A percentile compares a stretch with the other conserved stretches of the same genome.
phyloP scores from a whole-genome alignment of 306 rosid genomes.

The Vachellia collinsii region DNA sequence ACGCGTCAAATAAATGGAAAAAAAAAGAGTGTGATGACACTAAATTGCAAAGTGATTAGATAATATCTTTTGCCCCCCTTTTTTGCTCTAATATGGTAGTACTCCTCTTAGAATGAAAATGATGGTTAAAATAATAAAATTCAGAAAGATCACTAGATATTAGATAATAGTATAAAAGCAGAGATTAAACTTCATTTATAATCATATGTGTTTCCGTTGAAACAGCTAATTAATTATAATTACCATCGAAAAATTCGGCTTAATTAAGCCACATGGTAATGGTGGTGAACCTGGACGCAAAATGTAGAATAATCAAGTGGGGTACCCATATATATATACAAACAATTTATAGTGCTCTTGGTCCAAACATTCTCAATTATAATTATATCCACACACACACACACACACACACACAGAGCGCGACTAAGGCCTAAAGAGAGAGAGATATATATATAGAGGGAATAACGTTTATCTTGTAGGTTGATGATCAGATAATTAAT shows the following conservation, averaged over 20 bases:
- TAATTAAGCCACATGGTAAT: neutral
- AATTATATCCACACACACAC: too few species aligned
- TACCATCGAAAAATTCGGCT: neutral
- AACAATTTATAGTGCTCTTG: constrained; percentile 9
- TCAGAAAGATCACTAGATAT: too few species aligned
- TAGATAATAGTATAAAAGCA: too few species aligned
- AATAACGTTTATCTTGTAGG: neutral
- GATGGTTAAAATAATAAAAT: too few species aligned
- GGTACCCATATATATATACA: neutral
- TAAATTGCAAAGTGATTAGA: too few species aligned
- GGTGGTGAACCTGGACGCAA: constrained; percentile 13
- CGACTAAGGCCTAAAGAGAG: neutral
- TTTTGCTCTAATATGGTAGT: too few species aligned
- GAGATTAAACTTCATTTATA: neutral
- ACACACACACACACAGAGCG: too few species aligned
- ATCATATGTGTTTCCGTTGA: neutral
- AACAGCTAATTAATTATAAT: neutral
- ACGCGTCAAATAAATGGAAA: too few species aligned
- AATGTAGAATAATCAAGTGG: neutral
- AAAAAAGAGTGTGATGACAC: too few species aligned
- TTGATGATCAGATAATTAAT: neutral
- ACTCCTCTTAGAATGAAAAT: too few species aligned
- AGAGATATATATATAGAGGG: neutral
- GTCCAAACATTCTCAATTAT: neutral
- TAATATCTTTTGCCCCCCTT: too few species aligned